Base-by-base conservation (phyloP, 2,329 filamentous ascomycete species). In the Aspergillus pseudoviridinutans region DNA sequence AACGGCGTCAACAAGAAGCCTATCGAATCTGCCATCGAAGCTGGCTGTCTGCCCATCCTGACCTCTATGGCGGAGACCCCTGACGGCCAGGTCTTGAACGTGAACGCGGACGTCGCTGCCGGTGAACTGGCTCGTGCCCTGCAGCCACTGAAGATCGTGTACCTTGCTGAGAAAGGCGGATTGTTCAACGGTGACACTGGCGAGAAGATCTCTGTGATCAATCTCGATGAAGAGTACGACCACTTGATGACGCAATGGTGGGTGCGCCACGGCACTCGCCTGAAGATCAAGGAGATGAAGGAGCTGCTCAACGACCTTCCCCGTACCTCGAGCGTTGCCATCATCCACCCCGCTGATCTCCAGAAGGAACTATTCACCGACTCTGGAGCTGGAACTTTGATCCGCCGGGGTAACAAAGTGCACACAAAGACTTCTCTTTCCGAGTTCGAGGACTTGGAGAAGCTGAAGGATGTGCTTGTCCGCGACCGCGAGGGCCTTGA, bases 241-340 rank as follows among this genome's bases (percentile, higher is more conserved):
- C 84, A 90, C 70, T 84, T 97, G 69, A 96, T 97, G 91, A 83
- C 86, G 57, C 91, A 97, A 78, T 86, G 90, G 66, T 99, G 93
- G 94, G 94, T 95, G 75, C 87, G 91, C 71, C 95, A 94, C 72
- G 94, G 94, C 61, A 97, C 93, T 41, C 86, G 92, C 61, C 83
- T 97, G 63, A 99, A 99, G 87, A 97, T 99, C 76, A 91, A 90
- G 78, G 92, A 99, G 79, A 95, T 96, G 78, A 96, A 96, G 82
- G 92, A 96, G 58, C 84, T 99, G 28, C 80, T 99, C 53, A 90
- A 91, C 66, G 88, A 90, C 51, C 85, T 99, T 20, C 94, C 94
- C 53, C 88, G 91, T 67, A 93, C 90, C 56, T 97, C 93, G 20
- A 96, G 91, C 67, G 93, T 99, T 51, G 94, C 94, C 60, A 97